Evolutionary conservation across 2,329 filamentous ascomycete species (phyloP).

Genomic region (Neofusicoccum cordaticola): DNA sequence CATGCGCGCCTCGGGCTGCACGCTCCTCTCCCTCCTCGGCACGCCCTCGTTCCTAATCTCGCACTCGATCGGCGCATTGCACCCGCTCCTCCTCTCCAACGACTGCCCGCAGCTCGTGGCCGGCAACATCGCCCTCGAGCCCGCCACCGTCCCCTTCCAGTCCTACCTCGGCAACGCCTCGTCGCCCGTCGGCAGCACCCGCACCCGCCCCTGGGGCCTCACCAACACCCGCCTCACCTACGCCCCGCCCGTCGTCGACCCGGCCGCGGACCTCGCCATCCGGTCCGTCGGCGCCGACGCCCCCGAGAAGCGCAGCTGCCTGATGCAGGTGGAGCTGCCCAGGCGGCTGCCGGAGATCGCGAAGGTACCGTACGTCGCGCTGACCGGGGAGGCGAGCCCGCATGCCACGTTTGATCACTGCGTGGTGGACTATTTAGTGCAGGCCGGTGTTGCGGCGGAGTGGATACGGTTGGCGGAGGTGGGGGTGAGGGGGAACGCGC

Average conservation of each 20-base stretch:
- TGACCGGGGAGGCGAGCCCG: slow-evolving; percentile 29
- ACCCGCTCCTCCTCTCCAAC: slow-evolving; percentile 25
- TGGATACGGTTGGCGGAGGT: slow-evolving; percentile 44
- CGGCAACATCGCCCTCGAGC: slow-evolving; percentile 25
- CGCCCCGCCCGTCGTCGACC: background rate
- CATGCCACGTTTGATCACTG: slow-evolving; percentile 34
- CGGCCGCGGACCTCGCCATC: slow-evolving; percentile 2
- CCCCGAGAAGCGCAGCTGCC: slow-evolving; percentile 22
- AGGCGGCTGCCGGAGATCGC: slow-evolving; percentile 24
- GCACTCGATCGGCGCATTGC: slow-evolving; percentile 34
- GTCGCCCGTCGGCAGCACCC: background rate
- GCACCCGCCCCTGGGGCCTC: background rate
- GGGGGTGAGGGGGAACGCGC: too few species aligned
- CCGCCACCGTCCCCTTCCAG: slow-evolving; percentile 14
- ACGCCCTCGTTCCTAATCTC: slow-evolving; percentile 44
- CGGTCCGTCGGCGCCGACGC: slow-evolving; percentile 20
- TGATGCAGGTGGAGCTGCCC: slow-evolving; percentile 22
- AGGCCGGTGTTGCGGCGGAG: slow-evolving; percentile 46
- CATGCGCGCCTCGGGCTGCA: slow-evolving; percentile 18
- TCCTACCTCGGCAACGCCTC: slow-evolving; percentile 19
- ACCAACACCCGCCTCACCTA: slow-evolving; percentile 10
- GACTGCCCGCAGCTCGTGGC: slow-evolving; percentile 23
- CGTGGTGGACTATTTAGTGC: slow-evolving; percentile 25
- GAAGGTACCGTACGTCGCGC: slow-evolving; percentile 29
- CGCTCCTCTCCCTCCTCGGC: slow-evolving; percentile 45